Evolutionary conservation across 352 stramenopile genomes (phyloP).

Genomic region (Phytophthora colocasiae): DNA sequence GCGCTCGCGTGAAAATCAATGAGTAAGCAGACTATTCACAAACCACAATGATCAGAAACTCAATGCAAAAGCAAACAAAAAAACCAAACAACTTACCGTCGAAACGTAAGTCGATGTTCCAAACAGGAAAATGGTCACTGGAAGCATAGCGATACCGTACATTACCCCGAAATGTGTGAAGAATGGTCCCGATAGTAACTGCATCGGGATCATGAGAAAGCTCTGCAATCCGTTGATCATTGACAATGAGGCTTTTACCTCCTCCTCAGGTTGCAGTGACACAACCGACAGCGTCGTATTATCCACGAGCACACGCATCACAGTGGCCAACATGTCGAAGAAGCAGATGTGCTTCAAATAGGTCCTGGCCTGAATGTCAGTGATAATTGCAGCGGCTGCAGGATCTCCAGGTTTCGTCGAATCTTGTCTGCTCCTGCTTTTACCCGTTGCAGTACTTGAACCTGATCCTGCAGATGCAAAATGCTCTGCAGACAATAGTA

Average conservation of each 20-base stretch:
- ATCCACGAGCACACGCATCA: conserved; percentile 83
- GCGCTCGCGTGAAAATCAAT: conserved; percentile 68
- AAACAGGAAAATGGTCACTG: conserved; percentile 78
- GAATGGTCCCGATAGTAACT: conserved; percentile 76
- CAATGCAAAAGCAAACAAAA: background rate
- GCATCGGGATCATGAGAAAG: conserved; percentile 89
- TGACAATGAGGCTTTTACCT: conserved; percentile 78
- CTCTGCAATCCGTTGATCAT: conserved; percentile 87
- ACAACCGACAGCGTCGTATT: conserved; percentile 84
- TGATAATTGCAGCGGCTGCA: conserved; percentile 42
- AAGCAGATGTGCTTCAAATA: conserved; percentile 91
- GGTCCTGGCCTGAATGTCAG: conserved; percentile 72
- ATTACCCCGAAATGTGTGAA: conserved; percentile 90
- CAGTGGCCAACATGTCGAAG: conserved; percentile 84
- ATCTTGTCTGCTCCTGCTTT: conserved; percentile 9
- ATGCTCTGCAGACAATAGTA: conserved; percentile 59
- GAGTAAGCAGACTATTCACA: conserved; percentile 52
- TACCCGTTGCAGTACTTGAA: conserved; percentile 6
- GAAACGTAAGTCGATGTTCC: conserved; percentile 66
- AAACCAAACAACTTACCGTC: conserved; percentile 33
- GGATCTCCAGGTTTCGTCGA: conserved; percentile 1
- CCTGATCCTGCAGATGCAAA: conserved; percentile 37
- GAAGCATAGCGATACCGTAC: conserved; percentile 81
- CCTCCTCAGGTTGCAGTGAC: conserved; percentile 66
- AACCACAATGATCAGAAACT: background rate